Evolutionary conservation across 768 basidiomycete genomes (phyloP).

Genomic region (Tricholoma matsutake): DNA sequence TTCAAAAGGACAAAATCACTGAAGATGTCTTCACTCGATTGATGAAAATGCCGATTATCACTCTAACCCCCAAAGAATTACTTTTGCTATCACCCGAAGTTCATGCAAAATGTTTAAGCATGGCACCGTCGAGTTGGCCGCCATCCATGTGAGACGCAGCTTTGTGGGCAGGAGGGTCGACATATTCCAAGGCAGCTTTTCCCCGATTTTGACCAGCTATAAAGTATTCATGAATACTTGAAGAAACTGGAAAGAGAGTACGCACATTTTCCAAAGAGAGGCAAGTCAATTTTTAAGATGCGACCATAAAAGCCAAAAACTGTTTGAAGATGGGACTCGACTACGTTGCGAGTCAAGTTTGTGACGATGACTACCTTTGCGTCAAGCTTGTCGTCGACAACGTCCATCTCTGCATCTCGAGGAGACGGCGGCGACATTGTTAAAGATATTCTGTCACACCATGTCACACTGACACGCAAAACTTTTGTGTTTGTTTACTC

Average conservation of each 20-base stretch:
- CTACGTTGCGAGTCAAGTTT: conserved; percentile 91
- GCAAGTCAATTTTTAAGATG: conserved; percentile 85
- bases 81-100: no score
- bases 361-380: conserved; percentile 79
- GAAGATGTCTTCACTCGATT: no score
- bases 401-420: conserved; percentile 44
- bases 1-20: no score
- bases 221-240: conserved; percentile 1
- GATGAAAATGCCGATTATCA: no score
- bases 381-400: conserved; percentile 50
- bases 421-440: conserved; percentile 10
- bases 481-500: background rate
- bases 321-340: conserved; percentile 77
- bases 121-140: conserved; percentile 89
- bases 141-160: conserved; percentile 93
- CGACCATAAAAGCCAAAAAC: conserved; percentile 93
- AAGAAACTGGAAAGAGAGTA: conserved; percentile 5
- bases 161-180: conserved; percentile 64
- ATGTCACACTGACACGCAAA: background rate
- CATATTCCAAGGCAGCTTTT: conserved; percentile 87
- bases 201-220: conserved; percentile 94
- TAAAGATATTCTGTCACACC: background rate
- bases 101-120: no score
- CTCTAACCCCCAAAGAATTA: no score
- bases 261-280: conserved; percentile 85